A percentile compares a stretch with the other conserved stretches of the same genome.
Evolutionary conservation across 1,139 yeast species (phyloP).

Genomic region (Candida sp.): DNA sequence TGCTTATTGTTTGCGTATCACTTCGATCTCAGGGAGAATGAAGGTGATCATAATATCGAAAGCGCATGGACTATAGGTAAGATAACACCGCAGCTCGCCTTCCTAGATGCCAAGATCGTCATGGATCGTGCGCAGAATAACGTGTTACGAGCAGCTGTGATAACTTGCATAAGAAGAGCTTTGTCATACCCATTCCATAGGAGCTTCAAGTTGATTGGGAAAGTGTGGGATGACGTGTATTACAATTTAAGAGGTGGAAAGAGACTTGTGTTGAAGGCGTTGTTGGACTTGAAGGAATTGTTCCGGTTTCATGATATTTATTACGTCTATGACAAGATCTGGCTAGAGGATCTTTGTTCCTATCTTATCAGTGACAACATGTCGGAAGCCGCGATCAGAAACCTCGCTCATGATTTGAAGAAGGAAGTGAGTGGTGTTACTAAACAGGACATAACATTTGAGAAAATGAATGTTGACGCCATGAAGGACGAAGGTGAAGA

Average conservation of each 20-base stretch:
- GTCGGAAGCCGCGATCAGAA: slow-evolving; percentile 52
- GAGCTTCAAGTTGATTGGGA: slow-evolving; percentile 59
- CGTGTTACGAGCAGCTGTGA: slow-evolving; percentile 52
- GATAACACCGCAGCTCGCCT: slow-evolving; percentile 75
- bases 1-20: slow-evolving; percentile 73
- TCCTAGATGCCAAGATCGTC: slow-evolving; percentile 63
- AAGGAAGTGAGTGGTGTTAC: slow-evolving; percentile 27
- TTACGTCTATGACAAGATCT: slow-evolving; percentile 80
- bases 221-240: slow-evolving; percentile 81
- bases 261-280: slow-evolving; percentile 58
- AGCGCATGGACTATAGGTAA: slow-evolving; percentile 96
- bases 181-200: slow-evolving; percentile 82
- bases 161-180: slow-evolving; percentile 72
- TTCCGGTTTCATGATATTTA: slow-evolving; percentile 88
- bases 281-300: slow-evolving; percentile 69
- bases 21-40: slow-evolving; percentile 75
- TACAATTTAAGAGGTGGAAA: slow-evolving; percentile 71
- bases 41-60: slow-evolving; percentile 83
- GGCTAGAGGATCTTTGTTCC: slow-evolving; percentile 79
- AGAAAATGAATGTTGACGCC: slow-evolving; percentile 30
- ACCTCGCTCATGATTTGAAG: slow-evolving; percentile 69
- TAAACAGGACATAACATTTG: slow-evolving; percentile 40
- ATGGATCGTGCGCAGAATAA: slow-evolving; percentile 20
- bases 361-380: slow-evolving; percentile 74
- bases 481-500: slow-evolving; percentile 20